Base-by-base conservation (phyloP, 2,329 filamentous ascomycete genomes). In the Neonectria faginata region DNA sequence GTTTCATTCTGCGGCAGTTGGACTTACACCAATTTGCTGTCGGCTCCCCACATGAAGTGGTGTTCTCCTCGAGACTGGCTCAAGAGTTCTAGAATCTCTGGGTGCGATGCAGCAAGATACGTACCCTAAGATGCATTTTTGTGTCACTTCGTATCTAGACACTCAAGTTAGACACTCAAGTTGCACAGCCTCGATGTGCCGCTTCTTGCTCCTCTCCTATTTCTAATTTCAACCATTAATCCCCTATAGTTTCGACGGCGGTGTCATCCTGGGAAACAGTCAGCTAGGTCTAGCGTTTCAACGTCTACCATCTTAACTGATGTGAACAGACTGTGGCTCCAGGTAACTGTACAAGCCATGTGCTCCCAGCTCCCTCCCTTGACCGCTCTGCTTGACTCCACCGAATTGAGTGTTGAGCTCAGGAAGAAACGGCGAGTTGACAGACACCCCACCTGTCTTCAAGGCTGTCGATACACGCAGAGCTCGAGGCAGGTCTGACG, bases 21-120 rank as follows among this genome's bases (percentile, higher is more conserved):
- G 3, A 36, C 58, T 60, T 31, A 41, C 58, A 60, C 45, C 8
- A 60, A 51, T 18, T 55, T 60, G 25, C 58, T 60, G 8, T 50
- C 33, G 20, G 58, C 54, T 4, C 58, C 58, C 58, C 58, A 60
- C 22, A 60, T 29, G 31, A 60, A 60, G 36, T 55, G 58, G 20
- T 60, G 58, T 7, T 33, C n/a, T 27, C 58, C 58, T 22, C 11
- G 31, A n/a, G 58, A 60, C 16, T 50, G 20, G 8, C 22, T 14
- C 12, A 60, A 14, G 27, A 60, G 51, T 3, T 20, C 33, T 6
- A 60, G 44, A 18, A 60, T 60, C 33, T 54, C 20, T 2, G 51
- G 51, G 20, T 60, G 36, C 18, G 58, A 51, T 16, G 58, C 58
- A 18, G 58, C 58, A n/a, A 48, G 42, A 39, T 60, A 60, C 25